These are phyloP conservation scores for Boletus holoroseus DNA, from an alignment of 1,284 basidiomycete genomes.

Conservation along the genomic window DNA sequence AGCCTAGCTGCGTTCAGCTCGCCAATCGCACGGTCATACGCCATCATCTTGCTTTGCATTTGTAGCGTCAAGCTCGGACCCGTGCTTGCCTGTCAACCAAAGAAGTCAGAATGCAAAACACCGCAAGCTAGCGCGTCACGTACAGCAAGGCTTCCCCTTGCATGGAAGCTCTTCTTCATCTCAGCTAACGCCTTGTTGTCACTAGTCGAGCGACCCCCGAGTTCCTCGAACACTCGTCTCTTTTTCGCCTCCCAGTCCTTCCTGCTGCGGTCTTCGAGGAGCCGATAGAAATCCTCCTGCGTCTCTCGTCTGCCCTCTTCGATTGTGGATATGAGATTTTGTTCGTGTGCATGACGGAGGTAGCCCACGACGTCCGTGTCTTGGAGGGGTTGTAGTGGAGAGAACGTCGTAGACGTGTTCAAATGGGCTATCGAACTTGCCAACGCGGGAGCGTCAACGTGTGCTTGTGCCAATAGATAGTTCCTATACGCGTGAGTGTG, in stretches of 20 bases:
- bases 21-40: conserved; percentile 78
- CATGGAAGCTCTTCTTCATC: conserved; percentile 55
- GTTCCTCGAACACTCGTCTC: conserved; percentile 84
- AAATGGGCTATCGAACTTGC: conserved; percentile 76
- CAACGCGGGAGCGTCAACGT: conserved; percentile 80
- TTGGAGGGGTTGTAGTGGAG: conserved; percentile 81
- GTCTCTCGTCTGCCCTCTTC: conserved; percentile 86
- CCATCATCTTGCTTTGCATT: conserved; percentile 93
- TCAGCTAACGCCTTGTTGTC: conserved; percentile 52
- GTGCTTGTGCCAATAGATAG: conserved; percentile 83
- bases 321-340: conserved; percentile 89
- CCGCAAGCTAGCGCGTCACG: conserved; percentile 21
- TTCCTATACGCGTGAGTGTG: conserved; percentile 44
- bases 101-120: conserved; percentile 7
- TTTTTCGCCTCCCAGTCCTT: conserved; percentile 89
- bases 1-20: conserved; percentile 71
- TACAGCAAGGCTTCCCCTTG: conserved; percentile 52
- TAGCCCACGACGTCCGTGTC: conserved; percentile 89
- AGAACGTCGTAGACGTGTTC: conserved; percentile 82
- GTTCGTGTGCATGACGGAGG: conserved; percentile 87
- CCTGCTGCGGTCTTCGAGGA: conserved; percentile 69
- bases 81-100: conserved; percentile 39
- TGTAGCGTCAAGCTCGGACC: conserved; percentile 59
- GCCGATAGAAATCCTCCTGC: conserved; percentile 78
- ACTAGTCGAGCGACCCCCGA: conserved; percentile 58